Conservation (phyloP, 1,284 basidiomycete species). For the Takashimella koratensis region DNA sequence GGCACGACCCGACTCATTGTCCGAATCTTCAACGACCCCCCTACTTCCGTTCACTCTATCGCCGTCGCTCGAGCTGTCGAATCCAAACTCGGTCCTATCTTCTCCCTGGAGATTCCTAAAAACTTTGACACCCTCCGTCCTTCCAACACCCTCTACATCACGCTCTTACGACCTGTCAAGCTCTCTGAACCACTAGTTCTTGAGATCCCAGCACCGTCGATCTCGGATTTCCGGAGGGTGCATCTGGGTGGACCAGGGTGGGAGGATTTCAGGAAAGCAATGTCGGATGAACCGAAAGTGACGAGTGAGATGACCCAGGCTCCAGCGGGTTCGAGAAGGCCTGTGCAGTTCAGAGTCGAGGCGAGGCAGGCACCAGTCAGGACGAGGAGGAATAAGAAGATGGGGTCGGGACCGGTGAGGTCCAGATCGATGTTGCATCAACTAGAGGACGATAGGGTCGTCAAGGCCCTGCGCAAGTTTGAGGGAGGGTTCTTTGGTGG, state of each 20-base stretch:
- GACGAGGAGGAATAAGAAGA: neutral
- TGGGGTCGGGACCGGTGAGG: neutral
- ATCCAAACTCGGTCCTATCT: slow-evolving; percentile 22
- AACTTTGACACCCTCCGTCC: slow-evolving; percentile 21
- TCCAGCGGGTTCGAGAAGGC: too few relatives aligned
- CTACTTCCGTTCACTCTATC: slow-evolving; percentile 22
- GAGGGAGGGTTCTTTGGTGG: slow-evolving; percentile 33
- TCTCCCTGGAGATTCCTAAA: slow-evolving; percentile 21
- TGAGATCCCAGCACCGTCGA: slow-evolving; percentile 27
- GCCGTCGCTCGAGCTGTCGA: slow-evolving; percentile 32
- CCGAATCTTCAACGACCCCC: slow-evolving; percentile 8
- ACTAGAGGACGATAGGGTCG: slow-evolving; percentile 23
- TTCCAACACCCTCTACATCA: slow-evolving; percentile 16
- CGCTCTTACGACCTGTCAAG: slow-evolving; percentile 25
- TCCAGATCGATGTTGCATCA: slow-evolving; percentile 1
- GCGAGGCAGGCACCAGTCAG: slow-evolving; percentile 2
- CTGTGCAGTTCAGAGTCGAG: slow-evolving; percentile 20
- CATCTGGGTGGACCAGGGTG: slow-evolving; percentile 17
- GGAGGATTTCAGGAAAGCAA: slow-evolving; percentile 8
- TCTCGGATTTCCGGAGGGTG: slow-evolving; percentile 9
- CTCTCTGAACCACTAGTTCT: slow-evolving; percentile 21
- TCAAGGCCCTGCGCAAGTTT: slow-evolving; percentile 21
- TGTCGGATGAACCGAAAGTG: neutral
- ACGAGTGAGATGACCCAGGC: neutral
- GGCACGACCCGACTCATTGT: slow-evolving; percentile 22